These are phyloP conservation scores for Breviolum minutum DNA, from an alignment of 73 alveolate genomes.

Conservation along the genomic window DNA sequence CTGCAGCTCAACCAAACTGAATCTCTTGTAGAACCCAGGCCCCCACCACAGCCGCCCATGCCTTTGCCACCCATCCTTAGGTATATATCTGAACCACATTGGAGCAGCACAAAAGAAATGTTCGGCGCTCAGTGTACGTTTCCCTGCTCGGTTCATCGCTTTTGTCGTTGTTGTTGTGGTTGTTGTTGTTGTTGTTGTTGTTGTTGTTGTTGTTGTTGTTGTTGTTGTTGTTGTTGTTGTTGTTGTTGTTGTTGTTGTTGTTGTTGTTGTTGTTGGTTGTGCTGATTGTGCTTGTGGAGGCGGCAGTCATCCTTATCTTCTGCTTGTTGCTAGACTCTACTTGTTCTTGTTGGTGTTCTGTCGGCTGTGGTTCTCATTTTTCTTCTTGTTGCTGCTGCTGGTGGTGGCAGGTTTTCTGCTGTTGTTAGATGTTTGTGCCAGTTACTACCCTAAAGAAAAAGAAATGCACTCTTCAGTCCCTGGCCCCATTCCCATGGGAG, in stretches of 20 bases:
- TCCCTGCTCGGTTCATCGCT: neutral
- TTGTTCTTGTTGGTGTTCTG: too few relatives aligned
- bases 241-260: neutral
- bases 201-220: neutral
- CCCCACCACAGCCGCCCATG: slow-evolving; percentile 92
- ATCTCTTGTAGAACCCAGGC: neutral
- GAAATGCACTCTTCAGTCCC: neutral
- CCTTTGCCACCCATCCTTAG: slow-evolving; percentile 93
- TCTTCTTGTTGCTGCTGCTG: too few relatives aligned
- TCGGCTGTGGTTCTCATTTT: too few relatives aligned
- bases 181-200: neutral
- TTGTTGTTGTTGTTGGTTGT: neutral
- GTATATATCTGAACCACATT: neutral
- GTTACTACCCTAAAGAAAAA: too few relatives aligned
- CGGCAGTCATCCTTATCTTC: too few relatives aligned
- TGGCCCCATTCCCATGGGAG: slow-evolving; percentile 86
- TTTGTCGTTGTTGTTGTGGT: neutral
- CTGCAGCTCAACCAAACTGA: neutral
- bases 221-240: neutral
- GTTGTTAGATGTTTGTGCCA: too few relatives aligned
- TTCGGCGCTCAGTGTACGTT: neutral
- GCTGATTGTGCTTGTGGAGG: too few relatives aligned
- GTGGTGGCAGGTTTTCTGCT: too few relatives aligned
- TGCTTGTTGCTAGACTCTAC: too few relatives aligned
- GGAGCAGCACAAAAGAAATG: too few relatives aligned